These are phyloP conservation scores for Ophiocordyceps sinensis DNA, from an alignment of 2,329 filamentous ascomycete genomes.

Conservation along the genomic window DNA sequence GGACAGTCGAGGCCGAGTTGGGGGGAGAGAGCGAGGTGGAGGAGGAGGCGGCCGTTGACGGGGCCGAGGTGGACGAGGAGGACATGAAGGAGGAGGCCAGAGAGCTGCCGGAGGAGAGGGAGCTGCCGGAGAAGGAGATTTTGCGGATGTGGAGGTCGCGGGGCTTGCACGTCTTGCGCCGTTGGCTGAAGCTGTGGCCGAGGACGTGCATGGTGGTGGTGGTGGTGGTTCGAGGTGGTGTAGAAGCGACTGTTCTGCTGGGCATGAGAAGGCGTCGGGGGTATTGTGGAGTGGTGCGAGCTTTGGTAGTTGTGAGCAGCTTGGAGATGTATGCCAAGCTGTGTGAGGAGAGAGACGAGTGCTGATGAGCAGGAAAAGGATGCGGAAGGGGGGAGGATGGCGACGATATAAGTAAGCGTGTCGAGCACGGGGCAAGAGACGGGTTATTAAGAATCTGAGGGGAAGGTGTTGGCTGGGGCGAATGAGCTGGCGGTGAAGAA, in stretches of 20 bases:
- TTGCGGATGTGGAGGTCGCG: slow-evolving; percentile 25
- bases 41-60: slow-evolving; percentile 12
- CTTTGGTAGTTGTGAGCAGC: background rate
- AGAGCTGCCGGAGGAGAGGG: slow-evolving; percentile 21
- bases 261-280: background rate
- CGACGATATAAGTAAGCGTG: no score
- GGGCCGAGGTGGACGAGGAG: slow-evolving; percentile 11
- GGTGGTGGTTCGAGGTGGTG: background rate
- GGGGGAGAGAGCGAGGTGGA: background rate
- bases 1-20: slow-evolving; percentile 11
- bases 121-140: slow-evolving; percentile 25
- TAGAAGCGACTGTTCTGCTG: background rate
- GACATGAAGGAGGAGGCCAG: slow-evolving; percentile 13
- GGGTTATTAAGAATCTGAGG: no score
- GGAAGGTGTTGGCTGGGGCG: no score
- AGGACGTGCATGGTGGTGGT: slow-evolving; percentile 20
- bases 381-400: no score
- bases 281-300: background rate
- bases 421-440: no score
- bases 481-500: no score
- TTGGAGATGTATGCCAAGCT: no score
- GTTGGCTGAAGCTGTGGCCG: slow-evolving; percentile 19
- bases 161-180: slow-evolving; percentile 20
- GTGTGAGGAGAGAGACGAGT: no score
- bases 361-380: no score